Evolutionary conservation across 306 rosid genomes (phyloP).

Genomic region (Vachellia pachyceras): DNA sequence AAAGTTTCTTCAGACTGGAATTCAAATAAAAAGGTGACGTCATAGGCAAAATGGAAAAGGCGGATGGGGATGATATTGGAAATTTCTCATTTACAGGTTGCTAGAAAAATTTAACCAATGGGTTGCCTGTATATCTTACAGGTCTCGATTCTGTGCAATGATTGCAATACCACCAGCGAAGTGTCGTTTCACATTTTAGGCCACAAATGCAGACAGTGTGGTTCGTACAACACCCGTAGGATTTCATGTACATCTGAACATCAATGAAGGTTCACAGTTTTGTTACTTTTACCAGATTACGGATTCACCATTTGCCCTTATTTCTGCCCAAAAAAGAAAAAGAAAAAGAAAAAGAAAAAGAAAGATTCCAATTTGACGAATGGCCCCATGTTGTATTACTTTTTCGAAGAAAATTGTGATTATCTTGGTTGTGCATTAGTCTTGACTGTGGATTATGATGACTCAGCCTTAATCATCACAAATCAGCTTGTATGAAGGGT

Average conservation of each 20-base stretch:
- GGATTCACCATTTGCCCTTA: background rate
- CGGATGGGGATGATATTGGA: background rate
- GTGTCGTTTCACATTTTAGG: slow-evolving; percentile 68
- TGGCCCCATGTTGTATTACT: background rate
- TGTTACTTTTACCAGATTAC: background rate
- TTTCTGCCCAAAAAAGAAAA: slow-evolving; percentile 9
- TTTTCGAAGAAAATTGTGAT: slow-evolving; percentile 6
- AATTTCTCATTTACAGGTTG: slow-evolving; percentile 9
- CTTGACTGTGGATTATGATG: background rate
- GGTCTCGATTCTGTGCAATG: slow-evolving; percentile 82
- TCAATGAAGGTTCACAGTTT: slow-evolving; percentile 18
- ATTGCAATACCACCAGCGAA: slow-evolving; percentile 54
- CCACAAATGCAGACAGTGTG: slow-evolving; percentile 63
- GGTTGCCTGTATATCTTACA: slow-evolving; percentile 40
- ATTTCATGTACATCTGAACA: slow-evolving; percentile 45
- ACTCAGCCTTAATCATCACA: background rate
- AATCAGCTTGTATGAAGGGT: background rate
- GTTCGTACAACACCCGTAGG: slow-evolving; percentile 72
- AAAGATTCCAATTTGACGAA: background rate
- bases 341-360: background rate
- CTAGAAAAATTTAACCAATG: slow-evolving; percentile 6
- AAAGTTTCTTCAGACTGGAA: background rate
- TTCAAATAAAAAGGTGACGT: background rate
- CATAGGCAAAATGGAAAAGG: background rate
- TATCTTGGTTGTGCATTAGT: slow-evolving; percentile 15